Base-by-base conservation (phyloP, 495 filamentous ascomycete genomes). In the Niebla homalea region DNA sequence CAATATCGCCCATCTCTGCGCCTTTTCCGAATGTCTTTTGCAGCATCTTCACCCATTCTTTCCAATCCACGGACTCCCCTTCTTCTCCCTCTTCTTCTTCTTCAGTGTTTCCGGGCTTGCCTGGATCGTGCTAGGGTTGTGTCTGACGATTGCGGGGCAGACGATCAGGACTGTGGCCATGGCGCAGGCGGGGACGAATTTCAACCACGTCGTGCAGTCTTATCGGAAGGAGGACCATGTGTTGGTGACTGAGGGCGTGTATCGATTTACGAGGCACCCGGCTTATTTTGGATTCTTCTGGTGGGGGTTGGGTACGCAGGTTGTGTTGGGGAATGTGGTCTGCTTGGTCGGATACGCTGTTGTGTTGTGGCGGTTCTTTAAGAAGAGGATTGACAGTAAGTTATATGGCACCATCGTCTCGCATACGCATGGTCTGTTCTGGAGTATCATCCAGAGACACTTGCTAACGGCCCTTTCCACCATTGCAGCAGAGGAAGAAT, bases 241-340 rank as follows among this genome's bases (percentile, higher is more conserved):
- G 7, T 72, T 98, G 14, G 87, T 98, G 35, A 94, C 81, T 10
- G 71, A 64, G 36, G 92, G 92, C 1, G 47, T 83, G 14, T 84
- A 84, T 60, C 50, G 56, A 2, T 58, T 70, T 29, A 62, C 94
- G 43, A 70, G 92, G 5, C 92, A 98, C 64, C 92, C 92, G 43
- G 81, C 80, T 38, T 98, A 98, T 62, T 96, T 96, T 66, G 92
- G 92, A 1, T 98, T 93, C 67, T 98, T 94, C 62, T 97, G 87
- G 83, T 98, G 89, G 89, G 88, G 83, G 0, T 50, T 97, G n/a
- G 92, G 92, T 1, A 94, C 87, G 36, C 92, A 98, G 71, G 57
- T 97, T 48, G 78, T 93, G 23, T 69, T 95, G 49, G 89, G 90
- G 29, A 98, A 98, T 68, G 63, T 72, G 14, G 58, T 93, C 1